Conservation (phyloP, 2,329 filamentous ascomycete genomes). For the Sporothrix dimorphospora region DNA sequence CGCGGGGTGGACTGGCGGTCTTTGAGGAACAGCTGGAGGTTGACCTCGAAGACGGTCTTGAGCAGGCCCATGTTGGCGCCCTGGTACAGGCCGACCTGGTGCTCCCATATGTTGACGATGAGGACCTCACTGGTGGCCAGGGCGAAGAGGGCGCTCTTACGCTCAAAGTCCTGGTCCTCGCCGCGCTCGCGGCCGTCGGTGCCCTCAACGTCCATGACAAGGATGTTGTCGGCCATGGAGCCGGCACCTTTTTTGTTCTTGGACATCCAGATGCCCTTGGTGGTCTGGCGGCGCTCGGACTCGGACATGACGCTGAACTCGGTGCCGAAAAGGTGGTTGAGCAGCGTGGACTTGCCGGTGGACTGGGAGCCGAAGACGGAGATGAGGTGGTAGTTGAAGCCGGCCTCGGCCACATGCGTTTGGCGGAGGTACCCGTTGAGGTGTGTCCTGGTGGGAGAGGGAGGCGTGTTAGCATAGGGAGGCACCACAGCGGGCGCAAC, state of each 20-base stretch:
- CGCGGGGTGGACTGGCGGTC: constrained; percentile 89
- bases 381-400: constrained; percentile 99
- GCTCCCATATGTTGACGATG: constrained; percentile 99
- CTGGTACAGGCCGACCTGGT: constrained; percentile 96
- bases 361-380: constrained; percentile 99
- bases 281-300: constrained; percentile 89
- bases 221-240: constrained; percentile 92
- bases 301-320: constrained; percentile 98
- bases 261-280: constrained; percentile 99
- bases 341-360: constrained; percentile 94
- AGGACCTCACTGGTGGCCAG: constrained; percentile 96
- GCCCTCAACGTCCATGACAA: constrained; percentile 99
- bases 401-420: constrained; percentile 80
- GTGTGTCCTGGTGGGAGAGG: constrained; percentile 64
- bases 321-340: constrained; percentile 95
- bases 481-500: neutral
- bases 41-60: constrained; percentile 99
- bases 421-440: constrained; percentile 80
- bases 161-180: constrained; percentile 98
- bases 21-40: constrained; percentile 94
- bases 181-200: constrained; percentile 95
- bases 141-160: constrained; percentile 96
- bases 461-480: constrained; percentile 29
- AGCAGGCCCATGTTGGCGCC: constrained; percentile 98
- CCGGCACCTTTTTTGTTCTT: constrained; percentile 77